Evolutionary conservation across 2,329 filamentous ascomycete species (phyloP).

Genomic region (Drechslerella dactyloides): DNA sequence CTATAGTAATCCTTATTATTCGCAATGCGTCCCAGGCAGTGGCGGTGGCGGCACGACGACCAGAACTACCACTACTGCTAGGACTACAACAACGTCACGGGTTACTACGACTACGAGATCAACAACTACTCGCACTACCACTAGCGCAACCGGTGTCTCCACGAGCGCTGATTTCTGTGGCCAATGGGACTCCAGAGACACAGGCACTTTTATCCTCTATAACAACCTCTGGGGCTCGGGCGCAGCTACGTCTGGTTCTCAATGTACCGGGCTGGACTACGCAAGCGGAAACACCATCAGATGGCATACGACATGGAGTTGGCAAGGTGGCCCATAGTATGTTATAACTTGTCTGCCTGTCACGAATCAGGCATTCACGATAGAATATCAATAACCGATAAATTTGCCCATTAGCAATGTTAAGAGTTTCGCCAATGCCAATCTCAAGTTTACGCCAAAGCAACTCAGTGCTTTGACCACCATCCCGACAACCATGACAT

Average conservation of each 20-base stretch:
- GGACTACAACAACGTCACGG: not conserved
- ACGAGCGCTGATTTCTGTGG: slow-evolving; percentile 40
- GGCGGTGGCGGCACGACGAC: slow-evolving; percentile 6
- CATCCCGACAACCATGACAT: slow-evolving; percentile 59
- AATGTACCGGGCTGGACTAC: slow-evolving; percentile 61
- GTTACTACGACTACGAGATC: not conserved
- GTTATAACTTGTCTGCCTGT: slow-evolving; percentile 28
- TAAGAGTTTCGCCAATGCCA: slow-evolving; percentile 55
- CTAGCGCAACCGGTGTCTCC: slow-evolving; percentile 23
- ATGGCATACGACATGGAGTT: slow-evolving; percentile 61
- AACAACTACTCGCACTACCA: slow-evolving; percentile 24
- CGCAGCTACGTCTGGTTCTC: slow-evolving; percentile 59
- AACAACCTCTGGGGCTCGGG: slow-evolving; percentile 60
- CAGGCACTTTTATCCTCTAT: slow-evolving; percentile 40
- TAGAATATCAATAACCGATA: too few relatives aligned
- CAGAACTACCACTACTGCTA: slow-evolving; percentile 12
- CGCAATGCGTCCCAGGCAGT: slow-evolving; percentile 58
- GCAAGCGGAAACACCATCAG: slow-evolving; percentile 58
- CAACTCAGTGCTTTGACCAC: slow-evolving; percentile 57
- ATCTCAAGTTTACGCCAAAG: slow-evolving; percentile 56
- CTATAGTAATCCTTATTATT: slow-evolving; percentile 59
- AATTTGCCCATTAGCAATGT: slow-evolving; percentile 45
- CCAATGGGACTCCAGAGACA: slow-evolving; percentile 40
- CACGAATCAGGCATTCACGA: too few relatives aligned
- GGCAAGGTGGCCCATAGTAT: slow-evolving; percentile 58